Evolutionary conservation across 1,284 basidiomycete species (phyloP).

Genomic region (Cutaneotrichosporon dermatis): DNA sequence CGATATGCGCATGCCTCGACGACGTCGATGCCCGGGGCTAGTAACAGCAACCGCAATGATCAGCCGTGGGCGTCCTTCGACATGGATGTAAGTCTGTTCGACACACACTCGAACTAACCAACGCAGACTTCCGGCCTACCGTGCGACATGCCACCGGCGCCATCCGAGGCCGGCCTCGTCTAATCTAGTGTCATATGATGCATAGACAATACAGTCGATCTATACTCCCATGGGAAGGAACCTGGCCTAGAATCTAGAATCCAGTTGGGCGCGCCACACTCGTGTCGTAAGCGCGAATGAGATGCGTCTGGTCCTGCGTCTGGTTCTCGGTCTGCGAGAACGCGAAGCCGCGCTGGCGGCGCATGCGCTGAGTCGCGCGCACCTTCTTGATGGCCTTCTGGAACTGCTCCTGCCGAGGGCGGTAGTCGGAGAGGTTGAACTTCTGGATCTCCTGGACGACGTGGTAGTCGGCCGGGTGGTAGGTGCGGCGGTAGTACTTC

Average conservation of each 20-base stretch:
- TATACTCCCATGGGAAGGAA: no score
- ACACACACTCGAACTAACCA: constrained; percentile 1
- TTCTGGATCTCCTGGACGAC: constrained; percentile 95
- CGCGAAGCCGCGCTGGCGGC: constrained; percentile 87
- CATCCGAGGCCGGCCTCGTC: neutral
- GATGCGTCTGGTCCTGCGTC: constrained; percentile 75
- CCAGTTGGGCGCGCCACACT: constrained; percentile 50
- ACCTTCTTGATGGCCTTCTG: constrained; percentile 98
- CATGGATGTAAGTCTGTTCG: constrained; percentile 34
- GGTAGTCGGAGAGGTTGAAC: constrained; percentile 95
- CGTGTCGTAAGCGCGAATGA: constrained; percentile 88
- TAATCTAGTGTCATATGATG: neutral
- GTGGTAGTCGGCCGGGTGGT: constrained; percentile 85
- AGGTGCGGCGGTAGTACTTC: constrained; percentile 95
- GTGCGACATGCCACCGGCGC: constrained; percentile 27
- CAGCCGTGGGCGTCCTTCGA: constrained; percentile 39
- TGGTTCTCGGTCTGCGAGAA: constrained; percentile 90
- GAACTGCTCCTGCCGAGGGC: constrained; percentile 96
- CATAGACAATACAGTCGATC: neutral
- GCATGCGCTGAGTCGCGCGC: constrained; percentile 88
- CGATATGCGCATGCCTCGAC: constrained; percentile 41
- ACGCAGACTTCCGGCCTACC: constrained; percentile 32
- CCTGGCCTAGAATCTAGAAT: constrained; percentile 23
- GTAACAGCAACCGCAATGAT: constrained; percentile 6
- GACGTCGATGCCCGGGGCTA: neutral